phyloP scores from a whole-genome alignment of 345 rosid species.

The Murraya paniculata region DNA sequence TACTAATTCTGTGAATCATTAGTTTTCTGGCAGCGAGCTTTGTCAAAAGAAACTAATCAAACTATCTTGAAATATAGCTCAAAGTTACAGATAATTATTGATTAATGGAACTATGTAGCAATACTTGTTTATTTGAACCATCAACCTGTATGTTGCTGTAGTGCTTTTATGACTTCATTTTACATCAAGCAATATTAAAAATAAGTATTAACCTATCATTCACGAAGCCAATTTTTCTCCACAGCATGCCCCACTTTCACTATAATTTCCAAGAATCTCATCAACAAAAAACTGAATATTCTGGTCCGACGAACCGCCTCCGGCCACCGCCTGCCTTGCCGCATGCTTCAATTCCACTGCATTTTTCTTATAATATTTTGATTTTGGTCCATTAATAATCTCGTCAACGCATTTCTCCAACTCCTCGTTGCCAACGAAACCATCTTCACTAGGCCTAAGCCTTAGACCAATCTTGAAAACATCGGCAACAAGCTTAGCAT shows the following conservation, averaged over 20 bases:
- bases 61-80: background rate
- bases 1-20: no score
- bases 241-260: background rate
- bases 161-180: background rate
- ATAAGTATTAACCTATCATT: no score
- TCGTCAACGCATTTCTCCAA: slow-evolving; percentile 26
- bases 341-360: slow-evolving; percentile 31
- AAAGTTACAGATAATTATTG: no score
- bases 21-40: no score
- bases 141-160: no score
- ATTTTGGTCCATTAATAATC: slow-evolving; percentile 18
- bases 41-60: no score
- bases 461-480: slow-evolving; percentile 45
- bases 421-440: slow-evolving; percentile 27
- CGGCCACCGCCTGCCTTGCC: slow-evolving; percentile 33
- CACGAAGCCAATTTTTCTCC: background rate
- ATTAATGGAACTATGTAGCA: background rate
- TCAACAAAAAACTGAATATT: slow-evolving; percentile 43
- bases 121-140: no score
- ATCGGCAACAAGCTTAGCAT: slow-evolving; percentile 44
- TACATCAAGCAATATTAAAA: no score
- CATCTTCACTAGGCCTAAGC: slow-evolving; percentile 24
- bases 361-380: slow-evolving; percentile 23
- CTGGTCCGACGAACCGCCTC: slow-evolving; percentile 43
- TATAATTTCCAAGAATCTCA: slow-evolving; percentile 23